Base-by-base conservation (phyloP, 768 basidiomycete species). In the Cystobasidium ongulense region DNA sequence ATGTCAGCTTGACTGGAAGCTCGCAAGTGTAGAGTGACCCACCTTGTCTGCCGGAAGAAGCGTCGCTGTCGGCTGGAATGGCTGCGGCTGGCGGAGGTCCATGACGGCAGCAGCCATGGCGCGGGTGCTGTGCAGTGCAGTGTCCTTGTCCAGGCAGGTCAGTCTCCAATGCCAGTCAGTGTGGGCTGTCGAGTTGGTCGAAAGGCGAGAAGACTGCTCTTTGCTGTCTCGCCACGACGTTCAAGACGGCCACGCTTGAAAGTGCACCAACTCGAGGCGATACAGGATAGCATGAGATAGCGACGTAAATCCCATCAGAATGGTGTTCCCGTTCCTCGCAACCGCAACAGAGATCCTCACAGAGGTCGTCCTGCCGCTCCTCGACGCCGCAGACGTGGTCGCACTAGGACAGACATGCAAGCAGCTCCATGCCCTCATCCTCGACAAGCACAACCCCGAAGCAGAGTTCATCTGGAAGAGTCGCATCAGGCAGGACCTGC, bases 41-140 rank as follows among this genome's bases (percentile, higher is more conserved):
- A 71, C 68, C 54, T 71, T 71, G 68, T 71, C 68, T 23, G 68
- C 68, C 5, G 68, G 68, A 29, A 71, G 68, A 23, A 71, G 39
- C 1, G 53, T 71, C 38, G 68, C 68, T 13, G 68, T 10, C 5
- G 8, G 21, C 33, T 33, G 27, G 43, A 67, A 67, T 3, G 39
- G 65, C 8, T 67, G 43, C 21, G 65, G 65, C 65, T 39, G 29
- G 25, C 23, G 57, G 11, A 50, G 3, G 43, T 41, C 50, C 50
- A 67, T 10, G 39, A 67, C 65, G 2, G 65, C 65, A 18, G 38
- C 50, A n/a, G 39, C 43, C 65, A 52, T 67, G 8, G 43, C n/a
- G 65, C 5, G 46, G 46, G 21, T n/a, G n/a, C n/a, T n/a, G n/a
- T n/a, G n/a, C n/a, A n/a, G n/a, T n/a, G n/a, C n/a, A n/a, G n/a